Conservation (phyloP, 2,329 filamentous ascomycete genomes). For the Macrophomina tecta region DNA sequence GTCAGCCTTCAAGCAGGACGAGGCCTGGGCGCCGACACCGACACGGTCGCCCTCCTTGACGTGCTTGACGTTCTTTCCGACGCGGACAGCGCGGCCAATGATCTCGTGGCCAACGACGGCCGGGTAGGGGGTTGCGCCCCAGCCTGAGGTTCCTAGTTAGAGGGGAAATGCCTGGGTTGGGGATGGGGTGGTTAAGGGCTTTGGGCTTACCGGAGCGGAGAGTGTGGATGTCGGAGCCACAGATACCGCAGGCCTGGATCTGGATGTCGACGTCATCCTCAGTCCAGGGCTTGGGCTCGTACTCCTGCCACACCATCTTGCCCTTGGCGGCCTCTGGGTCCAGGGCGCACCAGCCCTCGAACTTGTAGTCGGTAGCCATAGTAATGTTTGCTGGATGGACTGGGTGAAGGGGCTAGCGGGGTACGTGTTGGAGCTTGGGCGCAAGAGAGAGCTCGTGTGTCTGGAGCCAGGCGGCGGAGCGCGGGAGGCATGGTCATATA, state of each 20-base stretch:
- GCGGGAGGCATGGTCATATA: constrained; percentile 1
- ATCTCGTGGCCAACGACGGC: constrained; percentile 52
- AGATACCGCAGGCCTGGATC: constrained; percentile 49
- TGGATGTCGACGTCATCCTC: constrained; percentile 49
- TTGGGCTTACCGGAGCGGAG: constrained; percentile 19
- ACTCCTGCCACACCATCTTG: constrained; percentile 61
- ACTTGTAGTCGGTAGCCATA: constrained; percentile 52
- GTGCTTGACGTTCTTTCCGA: constrained; percentile 43
- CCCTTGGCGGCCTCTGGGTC: constrained; percentile 57
- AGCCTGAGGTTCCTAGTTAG: constrained; percentile 48
- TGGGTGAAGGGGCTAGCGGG: background rate
- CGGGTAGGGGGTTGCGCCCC: constrained; percentile 53
- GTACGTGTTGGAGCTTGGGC: background rate
- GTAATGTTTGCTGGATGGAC: background rate
- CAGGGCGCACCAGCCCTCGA: constrained; percentile 64
- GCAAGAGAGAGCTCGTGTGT: background rate
- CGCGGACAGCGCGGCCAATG: constrained; percentile 46
- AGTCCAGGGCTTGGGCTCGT: constrained; percentile 51
- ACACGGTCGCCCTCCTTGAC: constrained; percentile 67
- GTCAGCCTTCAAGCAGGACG: constrained; percentile 52
- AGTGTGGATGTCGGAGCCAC: constrained; percentile 31
- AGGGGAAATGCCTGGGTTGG: constrained; percentile 23
- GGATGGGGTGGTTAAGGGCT: no score
- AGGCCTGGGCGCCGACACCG: constrained; percentile 59
- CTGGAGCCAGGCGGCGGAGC: background rate